Base-by-base conservation (phyloP, 768 basidiomycete genomes). In the Suillus americanus region DNA sequence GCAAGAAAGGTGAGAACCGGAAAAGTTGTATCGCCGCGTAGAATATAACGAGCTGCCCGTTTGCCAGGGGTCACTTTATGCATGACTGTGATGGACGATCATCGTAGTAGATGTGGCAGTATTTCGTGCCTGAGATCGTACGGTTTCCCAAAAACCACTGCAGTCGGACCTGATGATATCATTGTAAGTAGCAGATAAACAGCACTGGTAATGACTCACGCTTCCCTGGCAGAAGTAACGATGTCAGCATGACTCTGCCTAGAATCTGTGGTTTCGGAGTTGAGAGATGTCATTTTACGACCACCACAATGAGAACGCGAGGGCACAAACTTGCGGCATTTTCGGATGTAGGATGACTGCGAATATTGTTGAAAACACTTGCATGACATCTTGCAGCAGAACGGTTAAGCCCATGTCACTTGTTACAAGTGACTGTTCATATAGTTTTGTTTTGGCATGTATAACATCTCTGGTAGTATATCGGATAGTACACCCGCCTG, bases 401-500 rank as follows among this genome's bases (percentile, higher is more conserved):
- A 30, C 30, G 30, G 30, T 30, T 30, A 30, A 30, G 30, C 30
- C 30, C n/a, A n/a, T n/a, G n/a, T 20, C 43, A 43, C 18, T n/a
- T 46, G 8, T 40, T 9, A n/a, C 45, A 20, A 43, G 20, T 13
- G 23, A 38, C 54, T 25, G 37, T 25, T 40, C 3, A 25, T 57
- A 57, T 57, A 25, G 10, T 38, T 12, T 9, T 20, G 18, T 41
- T 28, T 59, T 18, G 2, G 5, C 5, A 0, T 1, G 0, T 12
- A 10, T 9, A 13, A 67, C 16, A 16, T 67, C 68, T 70, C 63
- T 70, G 71, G 66, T 67, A 72, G 70, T 75, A 75, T 77, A 77
- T 77, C 76, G 76, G 76, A 72, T 76, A 77, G 76, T 77, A 77
- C 75, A 77, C 74, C 76, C 76, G 75, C 76, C 71, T 59, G 63